phyloP scores from a whole-genome alignment of 176 grass and related monocot species.

The Olyra latifolia region DNA sequence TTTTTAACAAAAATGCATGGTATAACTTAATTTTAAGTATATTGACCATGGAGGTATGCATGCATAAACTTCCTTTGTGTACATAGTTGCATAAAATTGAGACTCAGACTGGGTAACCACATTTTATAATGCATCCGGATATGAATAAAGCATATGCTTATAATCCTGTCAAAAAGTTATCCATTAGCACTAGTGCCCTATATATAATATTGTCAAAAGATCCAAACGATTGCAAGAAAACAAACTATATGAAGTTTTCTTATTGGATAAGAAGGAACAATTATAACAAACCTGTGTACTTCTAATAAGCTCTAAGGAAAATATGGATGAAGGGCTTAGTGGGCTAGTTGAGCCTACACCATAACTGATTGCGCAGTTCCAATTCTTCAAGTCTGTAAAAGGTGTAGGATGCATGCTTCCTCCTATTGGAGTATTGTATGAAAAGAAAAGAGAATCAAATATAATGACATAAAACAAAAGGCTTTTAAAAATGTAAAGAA shows the following conservation, averaged over 20 bases:
- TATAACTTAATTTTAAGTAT: neutral
- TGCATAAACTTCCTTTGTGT: no score
- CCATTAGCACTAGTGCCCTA: no score
- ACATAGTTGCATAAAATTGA: no score
- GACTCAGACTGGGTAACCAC: no score
- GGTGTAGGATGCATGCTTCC: slow-evolving; percentile 53
- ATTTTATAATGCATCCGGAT: no score
- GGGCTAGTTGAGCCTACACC: slow-evolving; percentile 74
- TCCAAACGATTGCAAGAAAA: slow-evolving; percentile 5
- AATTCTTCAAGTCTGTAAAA: slow-evolving; percentile 71
- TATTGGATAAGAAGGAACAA: slow-evolving; percentile 2
- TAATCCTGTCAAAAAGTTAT: no score
- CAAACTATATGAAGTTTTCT: neutral
- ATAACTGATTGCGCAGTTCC: slow-evolving; percentile 90
- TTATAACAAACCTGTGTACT: slow-evolving; percentile 57
- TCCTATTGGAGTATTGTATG: slow-evolving; percentile 18
- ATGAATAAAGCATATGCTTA: no score
- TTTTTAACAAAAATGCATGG: neutral
- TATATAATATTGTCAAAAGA: neutral
- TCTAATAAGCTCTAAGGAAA: slow-evolving; percentile 69
- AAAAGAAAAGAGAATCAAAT: slow-evolving; percentile 2
- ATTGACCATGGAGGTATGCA: neutral
- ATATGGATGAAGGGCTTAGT: slow-evolving; percentile 84
- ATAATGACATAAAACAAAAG: no score
- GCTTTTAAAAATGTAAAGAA: no score